Percentiles rank a stretch among this genome's conserved stretches.
Evolutionary conservation across 2,329 filamentous ascomycete genomes (phyloP).

Genomic region (Cordyceps cateniannulata): DNA sequence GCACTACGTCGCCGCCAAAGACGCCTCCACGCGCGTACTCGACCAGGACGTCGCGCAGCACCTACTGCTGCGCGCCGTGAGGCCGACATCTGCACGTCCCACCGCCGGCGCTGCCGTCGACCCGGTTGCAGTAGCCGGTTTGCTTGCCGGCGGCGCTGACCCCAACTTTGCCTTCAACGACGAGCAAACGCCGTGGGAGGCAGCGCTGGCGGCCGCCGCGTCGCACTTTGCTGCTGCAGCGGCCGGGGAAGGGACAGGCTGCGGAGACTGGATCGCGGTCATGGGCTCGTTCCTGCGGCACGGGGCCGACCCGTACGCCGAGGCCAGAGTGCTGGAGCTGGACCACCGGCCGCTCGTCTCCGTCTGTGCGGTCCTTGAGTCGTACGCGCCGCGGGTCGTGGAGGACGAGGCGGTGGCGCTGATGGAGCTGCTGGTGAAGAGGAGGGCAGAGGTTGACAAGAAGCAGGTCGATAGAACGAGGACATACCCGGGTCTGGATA

Average conservation of each 20-base stretch:
- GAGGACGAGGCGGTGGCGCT: background rate
- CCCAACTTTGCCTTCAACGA: background rate
- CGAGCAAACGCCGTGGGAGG: conserved; percentile 3
- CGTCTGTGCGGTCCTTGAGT: background rate
- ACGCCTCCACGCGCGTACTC: background rate
- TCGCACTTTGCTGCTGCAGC: background rate
- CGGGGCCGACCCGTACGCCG: conserved; percentile 6
- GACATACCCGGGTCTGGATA: background rate
- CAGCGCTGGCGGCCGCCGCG: background rate
- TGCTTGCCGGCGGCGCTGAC: background rate
- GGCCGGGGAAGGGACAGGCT: background rate
- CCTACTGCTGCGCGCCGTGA: background rate
- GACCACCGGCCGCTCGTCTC: background rate
- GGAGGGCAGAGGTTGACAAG: background rate
- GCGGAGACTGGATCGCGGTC: background rate
- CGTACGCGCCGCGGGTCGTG: background rate
- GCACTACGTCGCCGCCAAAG: background rate
- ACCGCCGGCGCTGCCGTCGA: background rate
- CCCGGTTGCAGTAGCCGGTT: background rate
- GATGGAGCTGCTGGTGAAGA: background rate
- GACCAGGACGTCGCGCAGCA: conserved; percentile 6
- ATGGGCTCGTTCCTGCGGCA: background rate
- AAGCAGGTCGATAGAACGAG: background rate
- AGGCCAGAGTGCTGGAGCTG: background rate
- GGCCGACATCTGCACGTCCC: background rate